phyloP scores from a whole-genome alignment of 2,329 filamentous ascomycete species.

The Orbilia oligospora region DNA sequence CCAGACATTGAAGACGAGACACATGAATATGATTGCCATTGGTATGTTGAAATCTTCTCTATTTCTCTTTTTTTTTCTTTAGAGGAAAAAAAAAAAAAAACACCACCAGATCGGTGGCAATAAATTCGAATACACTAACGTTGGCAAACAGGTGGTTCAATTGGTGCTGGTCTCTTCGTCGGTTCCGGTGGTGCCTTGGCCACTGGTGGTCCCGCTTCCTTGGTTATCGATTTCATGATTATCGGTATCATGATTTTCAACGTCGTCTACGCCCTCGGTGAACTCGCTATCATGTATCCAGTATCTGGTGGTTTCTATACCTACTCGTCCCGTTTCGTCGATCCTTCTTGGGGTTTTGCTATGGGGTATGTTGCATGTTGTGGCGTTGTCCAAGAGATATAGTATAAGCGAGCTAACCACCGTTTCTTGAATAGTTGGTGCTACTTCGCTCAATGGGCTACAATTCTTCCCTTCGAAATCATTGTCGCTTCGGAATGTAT shows the following conservation, averaged over 20 bases:
- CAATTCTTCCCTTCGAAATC: constrained; percentile 72
- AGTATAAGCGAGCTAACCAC: constrained; percentile 33
- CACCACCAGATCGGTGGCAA: constrained; percentile 73
- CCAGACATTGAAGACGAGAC: constrained; percentile 72
- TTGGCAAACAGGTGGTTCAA: constrained; percentile 72
- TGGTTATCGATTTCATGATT: constrained; percentile 69
- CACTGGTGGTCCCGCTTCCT: constrained; percentile 67
- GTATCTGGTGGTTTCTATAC: constrained; percentile 76
- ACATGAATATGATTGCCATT: constrained; percentile 76
- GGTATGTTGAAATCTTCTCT: constrained; percentile 71
- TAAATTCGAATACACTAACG: constrained; percentile 61
- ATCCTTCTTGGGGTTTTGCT: constrained; percentile 74
- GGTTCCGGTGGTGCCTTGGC: constrained; percentile 72
- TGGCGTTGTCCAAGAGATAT: background rate
- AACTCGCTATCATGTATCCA: constrained; percentile 75
- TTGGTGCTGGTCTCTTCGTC: constrained; percentile 76
- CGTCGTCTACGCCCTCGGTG: constrained; percentile 75
- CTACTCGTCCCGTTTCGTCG: constrained; percentile 73
- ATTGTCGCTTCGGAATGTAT: constrained; percentile 73
- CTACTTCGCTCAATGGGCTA: constrained; percentile 71
- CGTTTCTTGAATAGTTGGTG: constrained; percentile 67
- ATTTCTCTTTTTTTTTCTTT: too few relatives aligned
- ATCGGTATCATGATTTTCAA: constrained; percentile 74
- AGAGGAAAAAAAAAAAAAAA: too few relatives aligned
- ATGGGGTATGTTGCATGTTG: constrained; percentile 67